These are phyloP conservation scores for Eucalyptus sp. DNA, from an alignment of 345 rosid species.

Conservation along the genomic window DNA sequence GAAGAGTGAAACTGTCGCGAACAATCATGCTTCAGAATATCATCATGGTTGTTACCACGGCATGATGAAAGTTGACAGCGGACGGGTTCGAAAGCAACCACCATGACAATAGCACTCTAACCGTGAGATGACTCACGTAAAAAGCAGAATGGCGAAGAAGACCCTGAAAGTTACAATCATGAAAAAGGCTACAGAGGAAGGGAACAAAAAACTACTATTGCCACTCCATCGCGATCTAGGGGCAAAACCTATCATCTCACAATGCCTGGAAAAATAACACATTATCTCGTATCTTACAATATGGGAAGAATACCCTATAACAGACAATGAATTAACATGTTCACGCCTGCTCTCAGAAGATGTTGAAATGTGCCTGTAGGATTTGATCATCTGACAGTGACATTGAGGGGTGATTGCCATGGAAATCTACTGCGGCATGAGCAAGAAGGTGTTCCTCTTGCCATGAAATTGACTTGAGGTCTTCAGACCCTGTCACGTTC, in stretches of 20 bases:
- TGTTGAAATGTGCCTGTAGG: slow-evolving; percentile 14
- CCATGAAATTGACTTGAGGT: slow-evolving; percentile 20
- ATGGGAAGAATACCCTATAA: neutral
- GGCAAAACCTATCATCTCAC: neutral
- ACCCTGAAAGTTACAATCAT: neutral
- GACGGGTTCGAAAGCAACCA: neutral
- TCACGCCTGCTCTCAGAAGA: slow-evolving; percentile 25
- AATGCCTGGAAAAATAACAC: neutral
- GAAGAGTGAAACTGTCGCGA: neutral
- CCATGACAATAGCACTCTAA: neutral
- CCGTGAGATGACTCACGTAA: neutral
- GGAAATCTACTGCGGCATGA: slow-evolving; percentile 22
- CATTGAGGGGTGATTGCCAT: slow-evolving; percentile 26
- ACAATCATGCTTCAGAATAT: neutral
- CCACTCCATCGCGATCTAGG: neutral
- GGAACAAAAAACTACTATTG: neutral
- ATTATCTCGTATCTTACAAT: neutral
- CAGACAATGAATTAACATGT: neutral
- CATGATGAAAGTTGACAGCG: neutral
- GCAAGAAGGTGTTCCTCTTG: slow-evolving; percentile 12
- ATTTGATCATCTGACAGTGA: slow-evolving; percentile 29
- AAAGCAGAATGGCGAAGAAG: neutral
- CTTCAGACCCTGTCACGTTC: slow-evolving; percentile 19
- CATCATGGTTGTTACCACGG: neutral
- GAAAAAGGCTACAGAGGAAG: neutral